Evolutionary conservation across 2,329 filamentous ascomycete genomes (phyloP), one percentile per base, ranked within the genome.

Genomic region (Uncinocarpus reesii): DNA sequence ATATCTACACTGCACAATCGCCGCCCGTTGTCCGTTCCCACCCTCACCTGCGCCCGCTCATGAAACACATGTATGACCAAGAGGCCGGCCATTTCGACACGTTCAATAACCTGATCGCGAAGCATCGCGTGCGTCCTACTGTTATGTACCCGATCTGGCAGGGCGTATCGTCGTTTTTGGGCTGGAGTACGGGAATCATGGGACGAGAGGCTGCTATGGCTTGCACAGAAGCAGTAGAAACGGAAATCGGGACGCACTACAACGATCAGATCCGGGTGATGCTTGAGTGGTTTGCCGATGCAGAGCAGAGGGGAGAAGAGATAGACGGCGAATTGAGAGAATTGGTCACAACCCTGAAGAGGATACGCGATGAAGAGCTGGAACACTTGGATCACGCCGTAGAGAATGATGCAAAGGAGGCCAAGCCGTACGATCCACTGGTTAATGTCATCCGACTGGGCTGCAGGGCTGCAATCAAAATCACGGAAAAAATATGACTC

Each of bases 31-130:
- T 87, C 49, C 77, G 79, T 55, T 78, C 83, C 3, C 83, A 95
- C 64, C 90, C 92, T 1, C 85, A 95, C 62, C 80, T 98, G 15
- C 83, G 86, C 5, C 84, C 87, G 0, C 71, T 96, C 26, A 95
- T 98, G 87, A 79, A 82, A 58, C 92, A 96, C 75, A 98, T 98
- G 92, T 89, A 95, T 72, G 86, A 92, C 60, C 92, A 98, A 65
- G 92, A 98, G 72, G 87, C 79, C 10, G 83, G 80, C 7, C 92
- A 98, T 67, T 81, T 96, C 57, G 67, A 71, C 3, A 92, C 82
- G 29, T 98, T 96, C 76, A 94, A 95, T 66, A 60, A 72, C 2
- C 76, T 96, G 21, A 73, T 96, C 3, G 80, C 84, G 15, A 84
- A 82, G 60, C 92, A 96, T 66, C 86, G 88, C 49, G 81, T 98